phyloP scores from a whole-genome alignment of 192 early-diverging fungal genomes.

The Lunasporangiospora selenospora region DNA sequence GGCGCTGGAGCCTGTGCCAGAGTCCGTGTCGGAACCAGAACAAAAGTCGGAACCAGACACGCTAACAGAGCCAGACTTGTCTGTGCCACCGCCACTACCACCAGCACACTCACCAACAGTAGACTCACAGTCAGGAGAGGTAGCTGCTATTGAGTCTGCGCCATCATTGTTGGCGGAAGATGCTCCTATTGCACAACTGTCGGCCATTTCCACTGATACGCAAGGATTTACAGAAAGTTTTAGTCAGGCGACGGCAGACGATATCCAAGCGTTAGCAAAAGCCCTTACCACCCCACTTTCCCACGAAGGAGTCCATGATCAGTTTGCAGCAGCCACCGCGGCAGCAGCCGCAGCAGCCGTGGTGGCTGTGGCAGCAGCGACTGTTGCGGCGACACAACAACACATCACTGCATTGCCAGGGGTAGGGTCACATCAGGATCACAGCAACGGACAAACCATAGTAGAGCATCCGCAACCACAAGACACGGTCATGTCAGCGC shows the following conservation, averaged over 20 bases:
- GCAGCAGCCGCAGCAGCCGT: constrained; percentile 7
- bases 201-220: not conserved
- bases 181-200: not conserved
- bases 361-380: constrained; percentile 1
- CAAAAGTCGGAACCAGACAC: not conserved
- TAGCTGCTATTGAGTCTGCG: too few species aligned
- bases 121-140: too few species aligned
- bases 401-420: too few species aligned
- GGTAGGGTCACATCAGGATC: constrained; percentile 4
- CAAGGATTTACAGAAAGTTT: constrained; percentile 6
- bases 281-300: constrained; percentile 10
- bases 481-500: not conserved
- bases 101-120: too few species aligned
- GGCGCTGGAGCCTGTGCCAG: too few species aligned
- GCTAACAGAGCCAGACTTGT: constrained; percentile 1
- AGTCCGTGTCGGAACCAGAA: too few species aligned
- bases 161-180: too few species aligned
- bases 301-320: not conserved
- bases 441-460: not conserved
- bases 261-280: constrained; percentile 7
- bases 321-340: not conserved
- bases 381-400: too few species aligned
- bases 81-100: not conserved
- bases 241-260: not conserved
- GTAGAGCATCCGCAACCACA: not conserved